A percentile compares a stretch with the other conserved stretches of the same genome.
These are phyloP conservation scores for Agarophyton chilense DNA, from an alignment of 23 red algal genomes.

Conservation along the genomic window DNA sequence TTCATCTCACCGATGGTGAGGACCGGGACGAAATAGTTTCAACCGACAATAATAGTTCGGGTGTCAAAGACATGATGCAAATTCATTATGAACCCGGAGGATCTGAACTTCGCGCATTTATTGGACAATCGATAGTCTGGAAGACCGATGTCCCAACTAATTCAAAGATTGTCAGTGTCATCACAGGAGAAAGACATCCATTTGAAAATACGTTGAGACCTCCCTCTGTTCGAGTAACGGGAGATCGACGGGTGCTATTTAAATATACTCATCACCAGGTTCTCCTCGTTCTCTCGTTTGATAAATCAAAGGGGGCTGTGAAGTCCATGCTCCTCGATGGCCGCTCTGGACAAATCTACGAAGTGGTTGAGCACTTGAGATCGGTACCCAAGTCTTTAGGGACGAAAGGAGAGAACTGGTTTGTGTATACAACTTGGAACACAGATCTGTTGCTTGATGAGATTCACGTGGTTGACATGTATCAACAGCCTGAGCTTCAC, in stretches of 20 bases:
- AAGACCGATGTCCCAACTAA: conserved; percentile 8
- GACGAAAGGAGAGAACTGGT: conserved; percentile 66
- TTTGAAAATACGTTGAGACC: conserved; percentile 16
- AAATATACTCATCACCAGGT: conserved; percentile 4
- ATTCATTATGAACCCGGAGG: neutral
- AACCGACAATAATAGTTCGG: neutral
- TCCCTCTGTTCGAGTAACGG: conserved; percentile 47
- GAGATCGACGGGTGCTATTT: conserved; percentile 39
- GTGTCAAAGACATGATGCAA: neutral
- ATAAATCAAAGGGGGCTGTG: conserved; percentile 4
- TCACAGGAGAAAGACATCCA: conserved; percentile 4
- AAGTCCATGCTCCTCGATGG: conserved; percentile 59
- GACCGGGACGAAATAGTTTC: neutral
- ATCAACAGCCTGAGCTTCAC: conserved; percentile 16
- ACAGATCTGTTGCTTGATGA: conserved; percentile 30
- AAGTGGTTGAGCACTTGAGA: conserved; percentile 45
- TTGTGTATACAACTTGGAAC: conserved; percentile 76
- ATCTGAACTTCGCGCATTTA: neutral
- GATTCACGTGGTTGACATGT: conserved; percentile 77
- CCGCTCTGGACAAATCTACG: conserved; percentile 19
- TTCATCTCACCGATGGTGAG: neutral
- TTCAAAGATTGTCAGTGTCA: neutral
- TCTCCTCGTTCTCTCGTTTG: conserved; percentile 40
- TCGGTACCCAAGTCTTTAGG: conserved; percentile 6
- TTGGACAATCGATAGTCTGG: neutral